Conservation (phyloP, 2,329 filamentous ascomycete genomes). For the Calonectria hawksworthii region DNA sequence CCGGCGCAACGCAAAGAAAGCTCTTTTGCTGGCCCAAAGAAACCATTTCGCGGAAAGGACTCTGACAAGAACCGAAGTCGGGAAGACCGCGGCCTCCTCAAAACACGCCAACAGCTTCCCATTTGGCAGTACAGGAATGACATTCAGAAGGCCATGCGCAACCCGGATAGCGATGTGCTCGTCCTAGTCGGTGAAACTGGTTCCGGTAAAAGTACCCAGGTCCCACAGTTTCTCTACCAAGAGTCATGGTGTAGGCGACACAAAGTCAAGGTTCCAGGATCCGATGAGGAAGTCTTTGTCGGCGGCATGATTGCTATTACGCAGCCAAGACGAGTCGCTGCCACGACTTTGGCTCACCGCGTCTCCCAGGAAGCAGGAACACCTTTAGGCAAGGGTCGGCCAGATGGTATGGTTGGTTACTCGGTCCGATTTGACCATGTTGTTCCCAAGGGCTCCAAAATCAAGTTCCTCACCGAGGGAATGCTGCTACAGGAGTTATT, state of each 20-base stretch:
- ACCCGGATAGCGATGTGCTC: slow-evolving; percentile 76
- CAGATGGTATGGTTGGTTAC: slow-evolving; percentile 80
- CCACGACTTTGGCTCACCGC: slow-evolving; percentile 89
- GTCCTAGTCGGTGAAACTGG: slow-evolving; percentile 94
- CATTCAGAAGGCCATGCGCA: slow-evolving; percentile 74
- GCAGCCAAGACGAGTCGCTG: slow-evolving; percentile 92
- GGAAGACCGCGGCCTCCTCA: slow-evolving; percentile 53
- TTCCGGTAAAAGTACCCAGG: slow-evolving; percentile 96
- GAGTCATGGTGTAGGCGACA: slow-evolving; percentile 83
- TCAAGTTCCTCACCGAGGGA: slow-evolving; percentile 97
- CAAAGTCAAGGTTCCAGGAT: slow-evolving; percentile 63
- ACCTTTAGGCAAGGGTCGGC: slow-evolving; percentile 58
- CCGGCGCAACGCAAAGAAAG: slow-evolving; percentile 3
- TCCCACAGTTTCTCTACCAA: slow-evolving; percentile 87
- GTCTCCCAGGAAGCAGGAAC: slow-evolving; percentile 83
- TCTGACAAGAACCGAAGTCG: slow-evolving; percentile 32
- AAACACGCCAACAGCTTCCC: slow-evolving; percentile 77
- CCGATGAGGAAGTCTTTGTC: slow-evolving; percentile 63
- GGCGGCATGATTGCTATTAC: slow-evolving; percentile 93
- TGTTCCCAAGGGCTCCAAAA: slow-evolving; percentile 82
- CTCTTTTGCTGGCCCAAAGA: slow-evolving; percentile 17
- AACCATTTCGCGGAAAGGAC: slow-evolving; percentile 20
- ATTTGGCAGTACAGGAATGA: slow-evolving; percentile 82
- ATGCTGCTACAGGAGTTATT: slow-evolving; percentile 96
- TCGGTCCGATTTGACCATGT: slow-evolving; percentile 95